A percentile compares a stretch with the other conserved stretches of the same genome.
Evolutionary conservation across 2,329 filamentous ascomycete species (phyloP).

Genomic region (Scytalidium sp.): DNA sequence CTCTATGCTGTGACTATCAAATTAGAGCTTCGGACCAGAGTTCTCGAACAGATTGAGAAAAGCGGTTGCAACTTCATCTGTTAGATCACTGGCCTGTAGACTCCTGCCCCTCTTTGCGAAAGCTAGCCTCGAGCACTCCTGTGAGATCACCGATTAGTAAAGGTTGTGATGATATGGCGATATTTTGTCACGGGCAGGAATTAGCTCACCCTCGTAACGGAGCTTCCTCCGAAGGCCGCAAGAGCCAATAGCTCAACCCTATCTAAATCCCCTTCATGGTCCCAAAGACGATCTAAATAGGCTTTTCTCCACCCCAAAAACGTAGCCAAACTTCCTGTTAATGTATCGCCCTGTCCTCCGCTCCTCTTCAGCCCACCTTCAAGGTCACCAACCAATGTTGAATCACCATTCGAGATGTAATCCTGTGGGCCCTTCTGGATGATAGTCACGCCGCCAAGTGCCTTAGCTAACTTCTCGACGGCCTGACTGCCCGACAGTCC

Average conservation of each 20-base stretch:
- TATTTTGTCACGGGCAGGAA: not conserved
- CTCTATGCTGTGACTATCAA: not conserved
- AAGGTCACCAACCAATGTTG: constrained; percentile 73
- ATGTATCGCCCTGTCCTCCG: constrained; percentile 91
- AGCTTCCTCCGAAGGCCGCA: constrained; percentile 82
- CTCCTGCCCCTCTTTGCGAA: constrained; percentile 83
- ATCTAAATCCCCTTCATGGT: constrained; percentile 48
- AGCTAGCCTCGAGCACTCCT: constrained; percentile 81
- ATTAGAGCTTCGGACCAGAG: constrained; percentile 21
- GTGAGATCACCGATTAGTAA: constrained; percentile 12
- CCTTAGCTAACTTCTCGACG: constrained; percentile 66
- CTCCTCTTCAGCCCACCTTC: constrained; percentile 84
- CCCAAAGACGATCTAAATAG: constrained; percentile 83
- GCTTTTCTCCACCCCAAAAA: constrained; percentile 85
- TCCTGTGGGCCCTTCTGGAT: constrained; percentile 86
- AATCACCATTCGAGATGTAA: constrained; percentile 75
- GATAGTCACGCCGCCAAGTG: constrained; percentile 83
- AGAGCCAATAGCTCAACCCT: constrained; percentile 66
- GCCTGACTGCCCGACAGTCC: constrained; percentile 34
- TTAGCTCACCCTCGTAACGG: constrained; percentile 71
- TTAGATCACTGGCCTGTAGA: constrained; percentile 89
- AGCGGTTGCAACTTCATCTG: constrained; percentile 80
- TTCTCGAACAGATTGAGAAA: constrained; percentile 78
- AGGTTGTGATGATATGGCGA: constrained; percentile 6
- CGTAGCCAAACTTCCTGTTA: constrained; percentile 87